A percentile compares a stretch with the other conserved stretches of the same genome.
phyloP scores from a whole-genome alignment of 495 filamentous ascomycete species.

The Hyaloscypha finlandica region DNA sequence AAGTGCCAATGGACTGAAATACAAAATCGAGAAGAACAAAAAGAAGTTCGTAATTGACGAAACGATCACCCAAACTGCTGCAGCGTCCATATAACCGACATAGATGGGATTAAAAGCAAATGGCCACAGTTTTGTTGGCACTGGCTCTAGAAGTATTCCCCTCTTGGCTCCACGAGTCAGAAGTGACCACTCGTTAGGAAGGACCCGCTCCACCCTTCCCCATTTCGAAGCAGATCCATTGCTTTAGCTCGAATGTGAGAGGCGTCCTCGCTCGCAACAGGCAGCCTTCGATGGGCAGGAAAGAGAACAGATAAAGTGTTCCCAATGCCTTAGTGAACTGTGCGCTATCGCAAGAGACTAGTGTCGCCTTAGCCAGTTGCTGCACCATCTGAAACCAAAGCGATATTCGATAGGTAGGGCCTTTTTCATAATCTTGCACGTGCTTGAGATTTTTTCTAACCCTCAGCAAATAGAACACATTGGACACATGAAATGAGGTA shows the following conservation, averaged over 20 bases:
- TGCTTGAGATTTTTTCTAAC: too few species aligned
- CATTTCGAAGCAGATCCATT: neutral
- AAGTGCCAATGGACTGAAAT: neutral
- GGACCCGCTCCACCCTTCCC: neutral
- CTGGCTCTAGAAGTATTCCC: neutral
- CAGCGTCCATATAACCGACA: too few species aligned
- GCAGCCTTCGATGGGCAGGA: neutral
- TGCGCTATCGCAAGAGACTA: neutral
- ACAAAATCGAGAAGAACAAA: too few species aligned
- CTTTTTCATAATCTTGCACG: conserved; percentile 3
- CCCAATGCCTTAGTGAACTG: neutral
- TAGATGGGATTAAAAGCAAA: too few species aligned
- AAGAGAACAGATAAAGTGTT: neutral
- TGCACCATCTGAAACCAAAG: neutral
- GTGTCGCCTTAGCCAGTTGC: neutral
- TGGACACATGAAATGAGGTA: too few species aligned
- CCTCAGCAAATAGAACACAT: too few species aligned
- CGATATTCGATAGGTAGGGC: neutral
- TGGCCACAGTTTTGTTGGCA: too few species aligned
- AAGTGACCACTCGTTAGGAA: neutral
- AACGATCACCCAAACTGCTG: too few species aligned
- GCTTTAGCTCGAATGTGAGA: neutral
- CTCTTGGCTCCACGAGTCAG: neutral
- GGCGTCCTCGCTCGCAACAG: neutral
- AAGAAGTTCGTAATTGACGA: too few species aligned